These are phyloP conservation scores for Penicillium robsamsonii DNA, from an alignment of 495 filamentous ascomycete species.

Conservation along the genomic window DNA sequence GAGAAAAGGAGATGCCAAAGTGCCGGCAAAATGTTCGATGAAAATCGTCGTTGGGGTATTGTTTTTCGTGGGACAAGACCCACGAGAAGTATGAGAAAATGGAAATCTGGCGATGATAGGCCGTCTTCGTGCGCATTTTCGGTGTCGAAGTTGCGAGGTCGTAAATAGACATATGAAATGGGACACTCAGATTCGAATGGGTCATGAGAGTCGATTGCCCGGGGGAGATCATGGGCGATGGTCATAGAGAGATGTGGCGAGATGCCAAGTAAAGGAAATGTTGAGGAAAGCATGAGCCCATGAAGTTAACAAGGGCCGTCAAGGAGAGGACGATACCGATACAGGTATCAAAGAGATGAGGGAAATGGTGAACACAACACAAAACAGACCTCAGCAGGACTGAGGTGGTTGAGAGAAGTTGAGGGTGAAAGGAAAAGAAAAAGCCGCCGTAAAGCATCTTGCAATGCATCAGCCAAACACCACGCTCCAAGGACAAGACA, in stretches of 20 bases:
- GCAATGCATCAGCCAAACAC: constrained; percentile 20
- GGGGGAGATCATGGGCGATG: constrained; percentile 14
- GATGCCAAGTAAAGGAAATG: constrained; percentile 17
- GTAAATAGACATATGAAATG: constrained; percentile 35
- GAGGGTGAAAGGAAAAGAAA: constrained; percentile 11
- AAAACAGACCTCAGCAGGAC: background rate
- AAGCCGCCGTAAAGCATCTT: constrained; percentile 14
- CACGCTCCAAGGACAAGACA: constrained; percentile 28
- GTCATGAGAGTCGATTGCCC: constrained; percentile 18
- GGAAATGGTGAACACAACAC: background rate
- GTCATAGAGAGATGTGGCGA: constrained; percentile 12
- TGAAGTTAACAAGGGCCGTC: background rate
- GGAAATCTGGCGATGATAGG: constrained; percentile 11
- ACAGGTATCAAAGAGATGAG: constrained; percentile 17
- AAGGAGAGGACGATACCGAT: constrained; percentile 27
- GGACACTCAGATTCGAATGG: constrained; percentile 15
- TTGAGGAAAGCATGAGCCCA: constrained; percentile 12
- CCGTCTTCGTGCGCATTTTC: constrained; percentile 25
- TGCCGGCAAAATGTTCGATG: constrained; percentile 8
- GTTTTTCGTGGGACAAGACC: constrained; percentile 7
- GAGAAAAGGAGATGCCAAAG: constrained; percentile 31
- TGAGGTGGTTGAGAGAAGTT: constrained; percentile 7
- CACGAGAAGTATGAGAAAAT: constrained; percentile 7
- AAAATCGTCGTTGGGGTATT: constrained; percentile 9
- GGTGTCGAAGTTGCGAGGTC: constrained; percentile 19